Base-by-base conservation (phyloP, 345 rosid genomes). In the Populus pruinosa region DNA sequence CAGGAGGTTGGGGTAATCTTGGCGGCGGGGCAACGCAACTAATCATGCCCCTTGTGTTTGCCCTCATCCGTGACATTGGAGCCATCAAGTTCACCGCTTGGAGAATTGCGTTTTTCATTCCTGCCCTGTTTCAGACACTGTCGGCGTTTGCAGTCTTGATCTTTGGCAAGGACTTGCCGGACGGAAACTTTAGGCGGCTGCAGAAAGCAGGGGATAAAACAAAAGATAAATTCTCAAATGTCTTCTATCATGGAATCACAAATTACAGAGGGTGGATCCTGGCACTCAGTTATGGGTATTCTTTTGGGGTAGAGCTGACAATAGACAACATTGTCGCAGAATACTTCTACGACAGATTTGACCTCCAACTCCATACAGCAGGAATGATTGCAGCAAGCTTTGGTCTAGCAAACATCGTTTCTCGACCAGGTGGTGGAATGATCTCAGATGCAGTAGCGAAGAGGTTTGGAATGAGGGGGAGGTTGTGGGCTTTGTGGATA, bases 1-100 rank as follows among this genome's bases (percentile, higher is more conserved):
- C 97, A 16, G 97, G 87, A 6, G 98, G 98, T 0, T 93, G 98
- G 97, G 98, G 98, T 27, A 93, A 92, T 75, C 92, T 93, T 0
- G 98, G 98, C 1, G 98, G 98, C 0, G 98, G 98, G 0, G 94
- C 97, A 65, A 90, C 97, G n/a, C 98, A 93, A 76, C 92, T 93
- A 29, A 89, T 93, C 86, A 92, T 93, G 98, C 98, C 98, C 0
- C 61, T 90, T 0, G 92, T 93, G 35, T 92, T 89, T 72, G 43
- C 74, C 33, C 10, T 83, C 74, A 88, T 93, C 77, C 86, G 79
- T 23, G 71, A 84, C 74, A 77, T 86, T n/a, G 97, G 98, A 66
- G 91, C 89, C 21, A 69, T 77, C 73, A 86, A 91, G 49, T 93
- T 90, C 72, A 91, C 97, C 33, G 97, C 98, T 36, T 94, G 98